These are phyloP conservation scores for Leccinellum albellum DNA, from an alignment of 768 basidiomycete species.

Conservation along the genomic window DNA sequence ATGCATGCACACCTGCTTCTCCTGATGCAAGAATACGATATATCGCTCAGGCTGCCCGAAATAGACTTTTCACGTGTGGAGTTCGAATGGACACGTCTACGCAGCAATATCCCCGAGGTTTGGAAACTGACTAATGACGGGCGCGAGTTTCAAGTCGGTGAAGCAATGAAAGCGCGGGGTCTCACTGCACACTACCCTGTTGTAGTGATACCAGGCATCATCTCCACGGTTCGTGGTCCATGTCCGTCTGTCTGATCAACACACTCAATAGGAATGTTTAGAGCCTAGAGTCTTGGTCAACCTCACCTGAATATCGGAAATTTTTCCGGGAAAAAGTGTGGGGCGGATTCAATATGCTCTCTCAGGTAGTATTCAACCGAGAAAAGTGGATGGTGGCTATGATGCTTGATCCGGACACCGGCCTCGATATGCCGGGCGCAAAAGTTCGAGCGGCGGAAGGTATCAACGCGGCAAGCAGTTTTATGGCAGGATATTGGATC, in stretches of 20 bases:
- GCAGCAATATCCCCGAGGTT: conserved; percentile 68
- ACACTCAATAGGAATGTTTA: conserved; percentile 22
- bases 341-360: conserved; percentile 80
- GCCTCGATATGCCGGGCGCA: conserved; percentile 79
- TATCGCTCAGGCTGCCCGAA: conserved; percentile 58
- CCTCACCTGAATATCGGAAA: conserved; percentile 72
- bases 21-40: conserved; percentile 66
- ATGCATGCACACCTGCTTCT: conserved; percentile 66
- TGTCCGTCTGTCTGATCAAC: neutral
- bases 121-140: conserved; percentile 82
- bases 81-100: conserved; percentile 64
- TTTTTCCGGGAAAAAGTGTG: conserved; percentile 91
- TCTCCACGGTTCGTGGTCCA: conserved; percentile 66
- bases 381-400: conserved; percentile 89
- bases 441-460: conserved; percentile 93
- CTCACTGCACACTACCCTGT: conserved; percentile 73
- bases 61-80: conserved; percentile 68
- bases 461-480: conserved; percentile 82
- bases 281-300: conserved; percentile 93
- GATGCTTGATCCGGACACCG: conserved; percentile 87
- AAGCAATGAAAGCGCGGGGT: conserved; percentile 59
- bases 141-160: conserved; percentile 76
- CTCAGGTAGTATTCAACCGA: conserved; percentile 77
- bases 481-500: conserved; percentile 92
- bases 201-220: conserved; percentile 84